Percentiles rank a stretch among this genome's conserved stretches.
These are phyloP conservation scores for Phytophthora kernoviae DNA, from an alignment of 352 stramenopile genomes.

Conservation along the genomic window DNA sequence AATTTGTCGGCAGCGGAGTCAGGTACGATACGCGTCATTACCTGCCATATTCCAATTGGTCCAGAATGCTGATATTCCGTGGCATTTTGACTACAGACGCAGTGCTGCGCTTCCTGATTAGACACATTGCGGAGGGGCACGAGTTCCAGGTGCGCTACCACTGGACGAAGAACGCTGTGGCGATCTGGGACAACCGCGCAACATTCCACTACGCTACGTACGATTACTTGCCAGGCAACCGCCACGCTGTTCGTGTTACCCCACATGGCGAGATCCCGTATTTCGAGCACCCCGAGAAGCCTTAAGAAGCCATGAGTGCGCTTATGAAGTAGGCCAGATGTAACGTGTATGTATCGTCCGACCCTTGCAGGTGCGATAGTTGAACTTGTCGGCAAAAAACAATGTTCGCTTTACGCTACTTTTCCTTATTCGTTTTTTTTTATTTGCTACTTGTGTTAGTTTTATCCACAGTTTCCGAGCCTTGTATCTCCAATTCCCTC, in stretches of 20 bases:
- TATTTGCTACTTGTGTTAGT: no score
- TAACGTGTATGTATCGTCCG: no score
- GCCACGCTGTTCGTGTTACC: slow-evolving; percentile 22
- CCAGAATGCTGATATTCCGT: neutral
- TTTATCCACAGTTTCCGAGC: no score
- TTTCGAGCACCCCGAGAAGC: slow-evolving; percentile 7
- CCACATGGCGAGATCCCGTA: slow-evolving; percentile 23
- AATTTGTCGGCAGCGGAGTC: slow-evolving; percentile 43
- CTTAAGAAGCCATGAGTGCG: neutral
- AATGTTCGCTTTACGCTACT: no score
- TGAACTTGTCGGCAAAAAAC: no score
- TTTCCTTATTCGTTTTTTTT: no score
- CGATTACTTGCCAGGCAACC: slow-evolving; percentile 23
- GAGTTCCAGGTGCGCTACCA: slow-evolving; percentile 27
- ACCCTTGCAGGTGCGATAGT: no score
- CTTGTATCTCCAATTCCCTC: no score
- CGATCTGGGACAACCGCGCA: slow-evolving; percentile 25
- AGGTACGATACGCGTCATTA: slow-evolving; percentile 16
- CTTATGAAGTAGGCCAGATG: no score
- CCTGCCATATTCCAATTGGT: neutral
- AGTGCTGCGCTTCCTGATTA: slow-evolving; percentile 18
- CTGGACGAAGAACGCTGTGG: slow-evolving; percentile 24
- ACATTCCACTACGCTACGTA: slow-evolving; percentile 26
- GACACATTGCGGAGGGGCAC: slow-evolving; percentile 20
- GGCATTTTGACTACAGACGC: slow-evolving; percentile 8